Base-by-base conservation (phyloP, 495 filamentous ascomycete genomes). In the Extremus antarcticus region DNA sequence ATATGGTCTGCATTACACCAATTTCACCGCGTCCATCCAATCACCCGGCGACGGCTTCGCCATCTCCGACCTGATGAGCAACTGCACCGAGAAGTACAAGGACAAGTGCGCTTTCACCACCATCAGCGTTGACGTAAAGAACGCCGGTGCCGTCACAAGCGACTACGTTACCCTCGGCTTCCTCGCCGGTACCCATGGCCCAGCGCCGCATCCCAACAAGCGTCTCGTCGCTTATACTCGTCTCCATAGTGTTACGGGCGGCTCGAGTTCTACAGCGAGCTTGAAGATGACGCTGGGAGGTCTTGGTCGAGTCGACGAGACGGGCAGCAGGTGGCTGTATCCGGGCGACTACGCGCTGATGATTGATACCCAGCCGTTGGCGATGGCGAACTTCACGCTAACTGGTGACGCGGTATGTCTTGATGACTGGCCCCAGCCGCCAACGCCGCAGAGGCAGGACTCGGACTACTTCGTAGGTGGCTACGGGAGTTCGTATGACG, bases 111-210 rank as follows among this genome's bases (percentile, higher is more conserved):
- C 57, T 22, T 62, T 63, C 68, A 38, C 75, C 52, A 69, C 76
- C 68, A 43, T 78, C 61, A 68, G 72, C 65, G 59, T 73, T 53
- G 32, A 49, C 51, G 49, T 76, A 60, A 56, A 62, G 0, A 86
- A 88, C 65, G 77, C 76, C 0, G 83, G 83, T 3, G 62, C 68
- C 0, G 61, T 62, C 0, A 56, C 66, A 1, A 85, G 81, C 0
- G 80, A 83, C 62, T 87, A 79, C 55, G 77, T 80, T 0, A 76
- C 73, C 7, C 71, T 87, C 46, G 68, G 66, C 0, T 87, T 83
- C 63, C 57, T 76, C 16, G 70, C 76, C 20, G 78, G 75, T 1
- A 72, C 72, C 3, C 70, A 70, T 41, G 84, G 84, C 0, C 83
- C 82, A 0, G 57, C 62, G 49, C 84, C 83, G 2, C 71, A 78